These are phyloP conservation scores for Aspergillus japonicus DNA, from an alignment of 2,329 filamentous ascomycete species.

Conservation along the genomic window DNA sequence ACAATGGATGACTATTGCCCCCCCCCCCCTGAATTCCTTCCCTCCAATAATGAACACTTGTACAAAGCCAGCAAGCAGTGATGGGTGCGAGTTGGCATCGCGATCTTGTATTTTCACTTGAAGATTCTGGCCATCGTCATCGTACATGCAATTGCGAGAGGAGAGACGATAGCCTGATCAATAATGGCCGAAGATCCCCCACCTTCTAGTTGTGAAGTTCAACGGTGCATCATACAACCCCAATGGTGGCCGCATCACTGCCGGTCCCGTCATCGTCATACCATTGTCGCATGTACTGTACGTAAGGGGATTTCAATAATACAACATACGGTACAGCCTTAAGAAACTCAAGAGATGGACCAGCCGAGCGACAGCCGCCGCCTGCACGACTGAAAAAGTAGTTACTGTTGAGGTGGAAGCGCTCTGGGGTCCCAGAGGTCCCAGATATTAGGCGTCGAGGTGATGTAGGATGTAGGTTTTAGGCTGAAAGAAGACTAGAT, in stretches of 20 bases:
- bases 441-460: slow-evolving; percentile 12
- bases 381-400: slow-evolving; percentile 1
- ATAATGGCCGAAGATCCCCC: neutral
- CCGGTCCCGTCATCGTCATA: neutral
- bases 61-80: neutral
- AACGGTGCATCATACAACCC: neutral
- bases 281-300: neutral
- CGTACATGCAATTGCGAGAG: slow-evolving; percentile 1
- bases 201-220: neutral
- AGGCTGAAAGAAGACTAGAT: slow-evolving; percentile 13
- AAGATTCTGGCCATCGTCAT: neutral
- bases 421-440: neutral
- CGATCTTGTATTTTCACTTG: neutral
- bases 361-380: slow-evolving; percentile 4
- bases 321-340: neutral
- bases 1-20: neutral
- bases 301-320: neutral
- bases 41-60: slow-evolving; percentile 5
- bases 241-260: neutral
- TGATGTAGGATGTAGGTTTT: slow-evolving; percentile 3
- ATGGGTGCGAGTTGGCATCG: neutral
- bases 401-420: neutral
- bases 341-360: neutral
- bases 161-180: neutral
- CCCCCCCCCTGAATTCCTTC: neutral